Evolutionary conservation across 108 stramenopile genomes (phyloP).

Genomic region (Stephanodiscus minutulus): DNA sequence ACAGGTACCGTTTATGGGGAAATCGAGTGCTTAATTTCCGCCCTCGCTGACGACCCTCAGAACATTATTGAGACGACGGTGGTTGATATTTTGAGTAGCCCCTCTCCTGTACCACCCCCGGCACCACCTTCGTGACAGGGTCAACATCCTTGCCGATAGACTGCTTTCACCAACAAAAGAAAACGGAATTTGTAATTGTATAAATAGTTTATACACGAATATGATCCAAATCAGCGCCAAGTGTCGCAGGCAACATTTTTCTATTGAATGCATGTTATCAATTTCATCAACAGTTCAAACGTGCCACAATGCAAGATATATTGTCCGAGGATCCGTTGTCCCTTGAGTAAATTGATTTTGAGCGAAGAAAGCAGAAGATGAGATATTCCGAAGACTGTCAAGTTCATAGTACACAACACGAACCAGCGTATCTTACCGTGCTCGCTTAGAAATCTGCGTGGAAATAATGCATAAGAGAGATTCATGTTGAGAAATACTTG

Average conservation of each 20-base stretch:
- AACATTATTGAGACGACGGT: no score
- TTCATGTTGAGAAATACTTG: neutral
- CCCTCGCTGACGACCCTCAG: no score
- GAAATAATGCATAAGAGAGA: neutral
- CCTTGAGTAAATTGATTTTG: constrained; percentile 13
- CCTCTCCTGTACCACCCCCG: no score
- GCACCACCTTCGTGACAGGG: no score
- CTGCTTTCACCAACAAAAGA: no score
- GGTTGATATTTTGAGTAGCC: no score
- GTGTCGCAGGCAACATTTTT: no score
- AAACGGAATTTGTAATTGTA: neutral
- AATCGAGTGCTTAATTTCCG: neutral
- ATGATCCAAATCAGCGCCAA: neutral
- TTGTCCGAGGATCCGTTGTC: constrained; percentile 86
- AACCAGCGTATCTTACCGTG: constrained; percentile 40
- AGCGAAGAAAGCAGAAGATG: neutral
- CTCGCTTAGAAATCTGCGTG: constrained; percentile 60
- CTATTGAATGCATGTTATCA: neutral
- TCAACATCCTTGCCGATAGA: no score
- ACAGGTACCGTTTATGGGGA: neutral
- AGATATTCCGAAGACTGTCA: neutral
- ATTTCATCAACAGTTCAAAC: constrained; percentile 57
- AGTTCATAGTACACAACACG: neutral
- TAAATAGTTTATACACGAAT: neutral
- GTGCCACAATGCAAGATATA: constrained; percentile 73